These are phyloP conservation scores for Fusarium globosum DNA, from an alignment of 2,329 filamentous ascomycete species.

Conservation along the genomic window DNA sequence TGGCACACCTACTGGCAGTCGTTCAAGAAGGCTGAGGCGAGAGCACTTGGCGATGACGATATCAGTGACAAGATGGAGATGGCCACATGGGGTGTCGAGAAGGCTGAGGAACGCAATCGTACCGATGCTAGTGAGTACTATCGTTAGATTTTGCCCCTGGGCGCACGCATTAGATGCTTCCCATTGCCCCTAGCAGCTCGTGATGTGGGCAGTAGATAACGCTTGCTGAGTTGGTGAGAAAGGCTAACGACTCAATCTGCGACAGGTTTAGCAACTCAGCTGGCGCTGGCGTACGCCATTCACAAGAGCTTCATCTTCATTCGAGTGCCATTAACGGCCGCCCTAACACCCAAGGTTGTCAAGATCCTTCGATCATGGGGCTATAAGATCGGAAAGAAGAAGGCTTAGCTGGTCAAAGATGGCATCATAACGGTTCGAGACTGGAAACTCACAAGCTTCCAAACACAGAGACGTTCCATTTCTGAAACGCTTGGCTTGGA, in stretches of 20 bases:
- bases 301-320: slow-evolving; percentile 99
- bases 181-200: neutral
- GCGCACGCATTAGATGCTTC: slow-evolving; percentile 10
- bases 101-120: slow-evolving; percentile 70
- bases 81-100: slow-evolving; percentile 70
- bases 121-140: slow-evolving; percentile 78
- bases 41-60: slow-evolving; percentile 56
- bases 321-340: slow-evolving; percentile 91
- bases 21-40: slow-evolving; percentile 58
- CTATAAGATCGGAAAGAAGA: slow-evolving; percentile 89
- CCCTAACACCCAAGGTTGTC: slow-evolving; percentile 93
- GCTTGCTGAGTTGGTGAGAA: slow-evolving; percentile 17
- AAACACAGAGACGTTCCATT: slow-evolving; percentile 7
- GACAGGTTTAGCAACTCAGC: slow-evolving; percentile 77
- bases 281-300: slow-evolving; percentile 93
- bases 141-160: slow-evolving; percentile 7
- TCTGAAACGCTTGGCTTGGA: slow-evolving; percentile 12
- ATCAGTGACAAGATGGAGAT: slow-evolving; percentile 61
- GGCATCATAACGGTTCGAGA: slow-evolving; percentile 25
- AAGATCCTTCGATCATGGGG: slow-evolving; percentile 88
- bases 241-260: slow-evolving; percentile 39
- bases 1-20: slow-evolving; percentile 63
- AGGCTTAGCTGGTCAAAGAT: slow-evolving; percentile 17
- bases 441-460: slow-evolving; percentile 14
- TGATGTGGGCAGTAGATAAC: slow-evolving; percentile 3